Percentiles rank a stretch among this genome's conserved stretches.
Evolutionary conservation across 371 early-diverging fungal genomes (phyloP).

Genomic region (Vairimorpha necatrix): DNA sequence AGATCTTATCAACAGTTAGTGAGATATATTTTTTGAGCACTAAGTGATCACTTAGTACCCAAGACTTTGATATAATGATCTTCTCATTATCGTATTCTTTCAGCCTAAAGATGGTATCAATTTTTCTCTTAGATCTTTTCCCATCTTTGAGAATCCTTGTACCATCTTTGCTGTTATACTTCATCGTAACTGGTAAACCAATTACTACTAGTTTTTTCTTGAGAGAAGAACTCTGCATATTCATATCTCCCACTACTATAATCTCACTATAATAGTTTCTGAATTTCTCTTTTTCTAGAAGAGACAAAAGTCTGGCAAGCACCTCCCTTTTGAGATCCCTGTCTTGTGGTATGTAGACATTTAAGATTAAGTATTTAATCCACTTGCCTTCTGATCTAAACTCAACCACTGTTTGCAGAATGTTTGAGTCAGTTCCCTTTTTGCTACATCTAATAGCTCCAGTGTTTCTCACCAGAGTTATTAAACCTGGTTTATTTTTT

Average conservation of each 20-base stretch:
- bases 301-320: not conserved
- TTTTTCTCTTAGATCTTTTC: not conserved
- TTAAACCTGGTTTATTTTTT: not conserved
- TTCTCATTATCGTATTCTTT: not conserved
- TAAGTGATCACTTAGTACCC: not conserved
- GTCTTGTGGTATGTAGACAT: constrained; percentile 9
- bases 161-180: not conserved
- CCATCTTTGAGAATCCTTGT: not conserved
- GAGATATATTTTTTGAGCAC: not conserved
- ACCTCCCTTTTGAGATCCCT: not conserved
- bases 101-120: not conserved
- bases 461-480: not conserved
- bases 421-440: not conserved
- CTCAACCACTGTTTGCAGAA: not conserved
- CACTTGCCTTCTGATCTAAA: not conserved
- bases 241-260: not conserved
- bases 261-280: not conserved
- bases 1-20: not conserved
- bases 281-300: not conserved
- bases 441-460: not conserved
- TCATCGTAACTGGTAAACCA: not conserved
- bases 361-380: constrained; percentile 1
- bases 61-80: not conserved
- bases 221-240: not conserved
- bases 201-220: not conserved